A percentile compares a stretch with the other conserved stretches of the same genome.
phyloP scores from a whole-genome alignment of 2,329 filamentous ascomycete genomes.

The Fusarium veterinarium region DNA sequence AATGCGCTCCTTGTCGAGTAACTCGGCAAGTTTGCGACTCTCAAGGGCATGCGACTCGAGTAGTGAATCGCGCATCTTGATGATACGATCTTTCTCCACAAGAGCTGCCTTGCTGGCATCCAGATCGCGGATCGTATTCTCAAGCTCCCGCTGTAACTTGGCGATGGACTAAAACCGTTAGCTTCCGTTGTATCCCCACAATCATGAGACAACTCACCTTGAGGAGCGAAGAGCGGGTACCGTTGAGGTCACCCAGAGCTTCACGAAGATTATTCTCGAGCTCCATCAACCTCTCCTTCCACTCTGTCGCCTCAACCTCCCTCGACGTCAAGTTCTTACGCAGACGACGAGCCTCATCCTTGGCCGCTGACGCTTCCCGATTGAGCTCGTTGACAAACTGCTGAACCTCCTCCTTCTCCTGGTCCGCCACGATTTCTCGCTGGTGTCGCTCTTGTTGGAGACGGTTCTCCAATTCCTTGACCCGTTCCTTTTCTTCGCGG shows the following conservation, averaged over 20 bases:
- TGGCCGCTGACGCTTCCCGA: conserved; percentile 80
- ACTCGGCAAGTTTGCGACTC: conserved; percentile 82
- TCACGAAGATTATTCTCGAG: conserved; percentile 89
- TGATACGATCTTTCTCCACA: conserved; percentile 89
- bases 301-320: conserved; percentile 89
- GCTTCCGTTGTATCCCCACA: neutral
- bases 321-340: conserved; percentile 85
- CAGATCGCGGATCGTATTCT: conserved; percentile 84
- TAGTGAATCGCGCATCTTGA: conserved; percentile 88
- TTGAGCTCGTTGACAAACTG: conserved; percentile 94
- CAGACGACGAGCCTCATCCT: conserved; percentile 85
- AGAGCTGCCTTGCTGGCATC: conserved; percentile 81
- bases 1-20: conserved; percentile 91
- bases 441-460: conserved; percentile 85
- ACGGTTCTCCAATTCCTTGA: conserved; percentile 77
- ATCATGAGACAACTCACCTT: conserved; percentile 63
- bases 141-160: conserved; percentile 88
- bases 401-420: conserved; percentile 95
- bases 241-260: conserved; percentile 87
- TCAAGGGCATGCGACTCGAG: conserved; percentile 92
- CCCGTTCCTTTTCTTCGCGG: conserved; percentile 85
- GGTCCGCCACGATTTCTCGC: conserved; percentile 84
- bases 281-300: conserved; percentile 91
- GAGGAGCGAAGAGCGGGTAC: conserved; percentile 85
- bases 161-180: conserved; percentile 74